Percentiles rank a stretch among this genome's conserved stretches.
Conservation (phyloP, 768 basidiomycete species). For the Kwoniella europaea region DNA sequence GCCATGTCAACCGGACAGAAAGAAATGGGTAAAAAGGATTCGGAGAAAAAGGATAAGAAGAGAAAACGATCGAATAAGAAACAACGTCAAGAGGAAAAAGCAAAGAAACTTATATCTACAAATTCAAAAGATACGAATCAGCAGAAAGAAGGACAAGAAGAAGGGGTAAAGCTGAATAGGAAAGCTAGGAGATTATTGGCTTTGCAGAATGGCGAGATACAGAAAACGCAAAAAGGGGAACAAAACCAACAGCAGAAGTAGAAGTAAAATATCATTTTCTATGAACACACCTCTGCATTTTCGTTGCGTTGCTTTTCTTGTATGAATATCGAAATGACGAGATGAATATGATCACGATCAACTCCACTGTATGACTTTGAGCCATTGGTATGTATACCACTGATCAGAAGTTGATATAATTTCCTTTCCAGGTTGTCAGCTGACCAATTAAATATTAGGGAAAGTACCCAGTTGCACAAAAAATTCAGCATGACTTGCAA, state of each 20-base stretch:
- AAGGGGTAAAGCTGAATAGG: constrained; percentile 26
- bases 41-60: constrained; percentile 1
- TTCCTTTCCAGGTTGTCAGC: too few species aligned
- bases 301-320: too few species aligned
- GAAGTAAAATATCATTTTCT: neutral
- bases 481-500: too few species aligned
- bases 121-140: neutral
- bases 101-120: neutral
- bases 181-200: constrained; percentile 38
- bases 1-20: neutral
- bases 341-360: too few species aligned
- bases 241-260: neutral
- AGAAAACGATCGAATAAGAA: constrained; percentile 11
- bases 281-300: too few species aligned
- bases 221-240: neutral
- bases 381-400: too few species aligned
- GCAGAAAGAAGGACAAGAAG: neutral
- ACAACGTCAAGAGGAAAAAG: constrained; percentile 24
- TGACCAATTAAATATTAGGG: too few species aligned
- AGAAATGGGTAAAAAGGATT: neutral
- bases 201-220: constrained; percentile 20
- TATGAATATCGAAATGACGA: too few species aligned
- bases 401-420: too few species aligned
- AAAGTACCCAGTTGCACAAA: too few species aligned
- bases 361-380: too few species aligned